A percentile compares a stretch with the other conserved stretches of the same genome.
These are phyloP conservation scores for Hirsutella rhossiliensis DNA, from an alignment of 2,329 filamentous ascomycete genomes.

Conservation along the genomic window DNA sequence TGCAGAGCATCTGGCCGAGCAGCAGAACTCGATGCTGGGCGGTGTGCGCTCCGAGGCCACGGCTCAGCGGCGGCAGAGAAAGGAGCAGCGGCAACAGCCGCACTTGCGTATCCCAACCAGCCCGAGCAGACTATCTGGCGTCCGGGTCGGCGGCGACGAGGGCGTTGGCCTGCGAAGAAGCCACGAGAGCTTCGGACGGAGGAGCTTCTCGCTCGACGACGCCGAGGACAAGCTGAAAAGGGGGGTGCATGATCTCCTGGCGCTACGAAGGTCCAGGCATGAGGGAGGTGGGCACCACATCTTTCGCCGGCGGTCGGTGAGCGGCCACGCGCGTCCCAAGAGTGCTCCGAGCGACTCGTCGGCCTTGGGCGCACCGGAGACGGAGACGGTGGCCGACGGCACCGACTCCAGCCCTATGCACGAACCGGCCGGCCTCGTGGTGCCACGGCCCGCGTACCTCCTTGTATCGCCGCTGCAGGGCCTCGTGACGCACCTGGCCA, in stretches of 20 bases:
- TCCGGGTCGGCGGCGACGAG: conserved; percentile 40
- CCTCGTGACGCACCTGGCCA: conserved; percentile 47
- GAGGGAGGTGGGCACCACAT: background rate
- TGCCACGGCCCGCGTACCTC: conserved; percentile 40
- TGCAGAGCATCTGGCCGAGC: conserved; percentile 54
- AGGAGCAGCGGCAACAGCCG: conserved; percentile 4
- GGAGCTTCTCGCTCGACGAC: conserved; percentile 26
- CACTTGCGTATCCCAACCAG: conserved; percentile 13
- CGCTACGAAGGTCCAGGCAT: conserved; percentile 21
- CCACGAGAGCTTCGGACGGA: conserved; percentile 19
- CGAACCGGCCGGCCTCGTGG: conserved; percentile 19
- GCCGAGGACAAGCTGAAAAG: conserved; percentile 34
- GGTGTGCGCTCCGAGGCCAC: conserved; percentile 18
- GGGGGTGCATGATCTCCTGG: conserved; percentile 35
- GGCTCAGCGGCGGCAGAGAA: background rate
- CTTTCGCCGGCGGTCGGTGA: background rate
- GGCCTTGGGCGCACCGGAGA: background rate
- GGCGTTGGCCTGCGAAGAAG: conserved; percentile 23
- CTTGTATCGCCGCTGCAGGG: conserved; percentile 58
- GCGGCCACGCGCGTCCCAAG: background rate
- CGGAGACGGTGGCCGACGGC: background rate
- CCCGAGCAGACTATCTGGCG: conserved; percentile 15
- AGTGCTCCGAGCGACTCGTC: background rate
- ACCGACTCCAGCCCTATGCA: background rate
- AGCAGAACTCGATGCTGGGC: conserved; percentile 40